These are phyloP conservation scores for Uromyces viciae-fabae DNA, from an alignment of 1,284 basidiomycete genomes.

Conservation along the genomic window DNA sequence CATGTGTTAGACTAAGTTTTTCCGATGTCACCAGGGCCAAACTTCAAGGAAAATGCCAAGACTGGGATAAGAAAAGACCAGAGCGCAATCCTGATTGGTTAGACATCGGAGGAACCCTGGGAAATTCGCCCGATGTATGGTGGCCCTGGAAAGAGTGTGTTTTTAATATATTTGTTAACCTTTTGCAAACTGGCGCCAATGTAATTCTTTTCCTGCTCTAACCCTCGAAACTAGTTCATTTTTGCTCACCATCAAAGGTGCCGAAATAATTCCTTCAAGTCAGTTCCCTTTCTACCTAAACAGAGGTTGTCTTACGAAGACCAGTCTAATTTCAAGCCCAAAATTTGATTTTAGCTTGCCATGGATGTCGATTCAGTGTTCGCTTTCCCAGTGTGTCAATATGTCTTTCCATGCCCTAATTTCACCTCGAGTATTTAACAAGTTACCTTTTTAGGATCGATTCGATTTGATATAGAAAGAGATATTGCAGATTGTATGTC, in stretches of 20 bases:
- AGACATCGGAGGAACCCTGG: background rate
- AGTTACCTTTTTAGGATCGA: conserved; percentile 15
- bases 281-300: background rate
- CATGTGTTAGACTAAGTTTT: background rate
- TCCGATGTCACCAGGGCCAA: conserved; percentile 8
- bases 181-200: background rate
- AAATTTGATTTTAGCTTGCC: background rate
- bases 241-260: conserved; percentile 36
- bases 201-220: background rate
- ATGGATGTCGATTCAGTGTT: conserved; percentile 19
- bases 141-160: conserved; percentile 20
- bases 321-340: background rate
- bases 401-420: background rate
- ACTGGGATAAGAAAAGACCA: conserved; percentile 29
- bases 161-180: background rate
- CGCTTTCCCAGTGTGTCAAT: conserved; percentile 33
- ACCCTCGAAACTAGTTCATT: conserved; percentile 19
- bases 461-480: conserved; percentile 36
- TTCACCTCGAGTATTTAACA: background rate
- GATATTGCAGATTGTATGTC: conserved; percentile 27
- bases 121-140: conserved; percentile 23
- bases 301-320: background rate
- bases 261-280: conserved; percentile 34
- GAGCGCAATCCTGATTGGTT: conserved; percentile 19
- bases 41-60: conserved; percentile 23